phyloP scores from a whole-genome alignment of 169 alveolate species.

The Eimeria tenella region DNA sequence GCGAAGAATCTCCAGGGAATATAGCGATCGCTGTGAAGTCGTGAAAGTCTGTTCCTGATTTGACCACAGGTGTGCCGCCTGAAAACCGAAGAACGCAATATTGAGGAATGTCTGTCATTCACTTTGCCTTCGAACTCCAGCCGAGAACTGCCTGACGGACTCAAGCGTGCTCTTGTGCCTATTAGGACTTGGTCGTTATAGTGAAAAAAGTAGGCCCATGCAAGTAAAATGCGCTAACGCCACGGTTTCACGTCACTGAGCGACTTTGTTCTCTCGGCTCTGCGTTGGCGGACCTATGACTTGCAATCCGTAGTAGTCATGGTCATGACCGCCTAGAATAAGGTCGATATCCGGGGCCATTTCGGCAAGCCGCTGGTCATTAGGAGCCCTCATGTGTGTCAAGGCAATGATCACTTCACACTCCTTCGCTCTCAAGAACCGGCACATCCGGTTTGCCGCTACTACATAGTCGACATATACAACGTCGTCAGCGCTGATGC shows the following conservation, averaged over 20 bases:
- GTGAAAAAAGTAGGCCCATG: too few species aligned
- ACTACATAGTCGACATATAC: conserved; percentile 89
- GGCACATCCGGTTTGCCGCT: conserved; percentile 84
- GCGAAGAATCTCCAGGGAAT: conserved; percentile 80
- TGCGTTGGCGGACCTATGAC: conserved; percentile 73
- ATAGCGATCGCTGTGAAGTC: conserved; percentile 86
- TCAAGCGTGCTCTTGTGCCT: neutral
- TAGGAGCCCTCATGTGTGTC: conserved; percentile 94
- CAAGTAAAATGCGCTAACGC: neutral
- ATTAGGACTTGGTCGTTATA: too few species aligned
- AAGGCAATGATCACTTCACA: conserved; percentile 94
- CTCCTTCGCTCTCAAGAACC: conserved; percentile 84
- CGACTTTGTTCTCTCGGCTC: neutral
- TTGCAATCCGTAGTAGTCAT: conserved; percentile 84
- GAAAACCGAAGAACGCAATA: neutral
- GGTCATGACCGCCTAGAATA: conserved; percentile 96
- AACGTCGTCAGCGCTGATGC: conserved; percentile 86
- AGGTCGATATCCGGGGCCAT: conserved; percentile 90
- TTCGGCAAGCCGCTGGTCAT: conserved; percentile 89
- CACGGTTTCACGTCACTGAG: neutral
- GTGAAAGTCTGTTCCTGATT: conserved; percentile 93
- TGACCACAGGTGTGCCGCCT: conserved; percentile 86
- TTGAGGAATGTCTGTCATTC: neutral
- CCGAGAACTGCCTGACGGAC: neutral
- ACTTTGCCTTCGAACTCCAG: neutral